Evolutionary conservation across 2,329 filamentous ascomycete species (phyloP).

Genomic region (Penicillium sp.): DNA sequence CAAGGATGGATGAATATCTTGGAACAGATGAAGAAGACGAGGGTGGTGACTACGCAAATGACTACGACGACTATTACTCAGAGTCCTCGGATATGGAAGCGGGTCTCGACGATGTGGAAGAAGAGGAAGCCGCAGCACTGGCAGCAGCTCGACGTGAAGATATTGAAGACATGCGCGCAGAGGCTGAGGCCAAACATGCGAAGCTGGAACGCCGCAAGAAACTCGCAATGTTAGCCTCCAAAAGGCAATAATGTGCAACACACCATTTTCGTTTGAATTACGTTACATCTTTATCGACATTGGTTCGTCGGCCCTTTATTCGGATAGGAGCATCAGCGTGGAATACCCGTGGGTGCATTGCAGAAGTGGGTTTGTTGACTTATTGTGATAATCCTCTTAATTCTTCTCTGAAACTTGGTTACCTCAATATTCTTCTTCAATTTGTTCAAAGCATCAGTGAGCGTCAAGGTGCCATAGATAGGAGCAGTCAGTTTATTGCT

Average conservation of each 20-base stretch:
- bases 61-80: slow-evolving; percentile 49
- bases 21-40: slow-evolving; percentile 56
- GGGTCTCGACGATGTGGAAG: slow-evolving; percentile 51
- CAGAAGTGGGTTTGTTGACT: slow-evolving; percentile 20
- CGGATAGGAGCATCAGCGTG: slow-evolving; percentile 34
- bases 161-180: slow-evolving; percentile 49
- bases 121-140: slow-evolving; percentile 50
- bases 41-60: slow-evolving; percentile 45
- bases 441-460: slow-evolving; percentile 37
- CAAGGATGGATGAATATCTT: slow-evolving; percentile 48
- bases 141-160: slow-evolving; percentile 51
- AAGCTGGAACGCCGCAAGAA: slow-evolving; percentile 53
- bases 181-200: slow-evolving; percentile 51
- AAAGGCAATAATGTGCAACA: slow-evolving; percentile 32
- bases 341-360: slow-evolving; percentile 32
- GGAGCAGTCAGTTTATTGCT: slow-evolving; percentile 23
- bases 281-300: slow-evolving; percentile 2
- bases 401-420: background rate
- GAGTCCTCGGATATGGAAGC: slow-evolving; percentile 59
- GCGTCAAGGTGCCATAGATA: slow-evolving; percentile 37
- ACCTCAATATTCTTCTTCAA: slow-evolving; percentile 1
- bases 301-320: slow-evolving; percentile 14
- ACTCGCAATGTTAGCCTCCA: slow-evolving; percentile 44
- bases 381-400: slow-evolving; percentile 13
- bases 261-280: background rate